These are phyloP conservation scores for Suhomyces taliae DNA, from an alignment of 1,139 yeast species.

Conservation along the genomic window DNA sequence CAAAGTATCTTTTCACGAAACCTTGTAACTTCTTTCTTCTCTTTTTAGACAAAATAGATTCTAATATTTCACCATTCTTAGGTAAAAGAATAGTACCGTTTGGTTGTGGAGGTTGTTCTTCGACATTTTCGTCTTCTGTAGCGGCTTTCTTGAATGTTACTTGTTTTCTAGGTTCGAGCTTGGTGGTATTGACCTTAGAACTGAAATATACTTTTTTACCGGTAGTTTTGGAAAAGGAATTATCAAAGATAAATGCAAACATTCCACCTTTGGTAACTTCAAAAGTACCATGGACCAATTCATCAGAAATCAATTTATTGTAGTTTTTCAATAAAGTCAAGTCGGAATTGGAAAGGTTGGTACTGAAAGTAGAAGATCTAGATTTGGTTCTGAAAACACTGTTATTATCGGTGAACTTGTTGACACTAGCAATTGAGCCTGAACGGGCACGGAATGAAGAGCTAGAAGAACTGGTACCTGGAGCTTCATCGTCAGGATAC, in stretches of 20 bases:
- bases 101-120: not conserved
- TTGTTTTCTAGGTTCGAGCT: constrained; percentile 5
- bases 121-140: not conserved
- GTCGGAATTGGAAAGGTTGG: constrained; percentile 38
- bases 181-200: constrained; percentile 36
- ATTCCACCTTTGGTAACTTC: constrained; percentile 59
- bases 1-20: constrained; percentile 79
- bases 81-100: constrained; percentile 29
- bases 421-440: constrained; percentile 39
- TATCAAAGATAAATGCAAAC: constrained; percentile 89
- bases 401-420: constrained; percentile 32
- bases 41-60: constrained; percentile 72
- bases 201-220: constrained; percentile 80
- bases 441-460: constrained; percentile 23
- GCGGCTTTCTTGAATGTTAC: constrained; percentile 2
- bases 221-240: constrained; percentile 83
- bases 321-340: constrained; percentile 42
- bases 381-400: constrained; percentile 34
- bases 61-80: constrained; percentile 62
- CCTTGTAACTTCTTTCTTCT: constrained; percentile 82
- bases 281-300: constrained; percentile 62
- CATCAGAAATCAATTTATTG: constrained; percentile 48
- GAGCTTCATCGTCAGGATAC: constrained; percentile 6
- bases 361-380: constrained; percentile 34
- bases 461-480: constrained; percentile 4